Conservation (phyloP, 2,329 filamentous ascomycete genomes). For the Dactylellina parvicollis region DNA sequence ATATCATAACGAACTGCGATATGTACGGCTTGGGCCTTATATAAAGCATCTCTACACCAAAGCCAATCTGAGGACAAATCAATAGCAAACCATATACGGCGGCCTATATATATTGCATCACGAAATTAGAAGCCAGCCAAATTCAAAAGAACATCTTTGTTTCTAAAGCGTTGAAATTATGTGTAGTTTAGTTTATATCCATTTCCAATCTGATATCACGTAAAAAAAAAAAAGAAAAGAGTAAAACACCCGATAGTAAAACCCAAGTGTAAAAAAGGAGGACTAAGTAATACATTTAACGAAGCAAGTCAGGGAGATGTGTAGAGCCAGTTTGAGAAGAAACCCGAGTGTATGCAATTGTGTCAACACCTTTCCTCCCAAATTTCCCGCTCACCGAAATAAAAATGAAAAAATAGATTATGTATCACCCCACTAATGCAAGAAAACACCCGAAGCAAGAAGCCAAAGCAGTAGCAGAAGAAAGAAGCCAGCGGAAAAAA, state of each 20-base stretch:
- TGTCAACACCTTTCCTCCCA: no score
- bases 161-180: no score
- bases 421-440: no score
- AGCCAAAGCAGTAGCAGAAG: neutral
- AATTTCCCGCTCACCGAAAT: no score
- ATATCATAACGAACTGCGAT: no score
- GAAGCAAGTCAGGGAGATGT: neutral
- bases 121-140: no score
- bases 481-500: conserved; percentile 1
- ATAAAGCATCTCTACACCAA: no score
- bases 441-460: neutral
- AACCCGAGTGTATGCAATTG: neutral
- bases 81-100: neutral
- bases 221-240: neutral
- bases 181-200: neutral
- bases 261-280: neutral
- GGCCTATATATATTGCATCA: neutral
- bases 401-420: neutral
- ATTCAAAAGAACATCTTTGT: no score
- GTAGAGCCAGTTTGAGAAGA: conserved; percentile 13
- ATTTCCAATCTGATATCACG: neutral
- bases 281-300: conserved; percentile 8
- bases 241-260: neutral
- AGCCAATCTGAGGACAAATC: no score
- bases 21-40: no score